Evolutionary conservation across 306 rosid species (phyloP).

Genomic region (Medicago ruthenica): DNA sequence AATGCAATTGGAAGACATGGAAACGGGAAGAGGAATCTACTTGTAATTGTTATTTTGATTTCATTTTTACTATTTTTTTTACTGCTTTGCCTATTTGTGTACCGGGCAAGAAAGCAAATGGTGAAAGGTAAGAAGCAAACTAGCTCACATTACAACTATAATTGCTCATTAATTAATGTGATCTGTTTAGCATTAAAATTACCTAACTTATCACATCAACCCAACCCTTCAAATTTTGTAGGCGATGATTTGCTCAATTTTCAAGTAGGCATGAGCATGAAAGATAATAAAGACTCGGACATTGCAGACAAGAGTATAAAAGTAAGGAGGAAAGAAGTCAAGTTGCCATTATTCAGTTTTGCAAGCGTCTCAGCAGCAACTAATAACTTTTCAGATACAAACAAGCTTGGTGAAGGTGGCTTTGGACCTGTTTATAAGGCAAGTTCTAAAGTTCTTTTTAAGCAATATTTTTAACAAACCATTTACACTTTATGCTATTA

Average conservation of each 20-base stretch:
- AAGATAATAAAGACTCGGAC: background rate
- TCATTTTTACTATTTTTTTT: background rate
- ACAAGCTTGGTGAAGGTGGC: slow-evolving; percentile 55
- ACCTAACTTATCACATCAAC: background rate
- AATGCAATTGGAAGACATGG: background rate
- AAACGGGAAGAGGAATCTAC: background rate
- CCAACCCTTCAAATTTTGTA: background rate
- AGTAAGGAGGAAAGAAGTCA: slow-evolving; percentile 37
- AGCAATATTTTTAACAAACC: background rate
- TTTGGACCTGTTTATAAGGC: slow-evolving; percentile 57
- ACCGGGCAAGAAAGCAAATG: background rate
- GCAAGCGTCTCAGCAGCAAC: slow-evolving; percentile 47
- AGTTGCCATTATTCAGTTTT: slow-evolving; percentile 51
- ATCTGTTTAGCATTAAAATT: background rate
- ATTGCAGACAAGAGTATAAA: background rate
- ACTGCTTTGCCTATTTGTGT: background rate
- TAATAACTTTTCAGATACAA: slow-evolving; percentile 39
- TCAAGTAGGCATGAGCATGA: slow-evolving; percentile 42
- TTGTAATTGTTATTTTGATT: background rate
- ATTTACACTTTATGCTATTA: too few relatives aligned
- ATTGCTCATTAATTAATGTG: background rate
- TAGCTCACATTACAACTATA: background rate
- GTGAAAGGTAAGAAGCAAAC: slow-evolving; percentile 34
- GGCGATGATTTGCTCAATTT: slow-evolving; percentile 49
- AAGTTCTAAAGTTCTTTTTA: background rate